A percentile compares a stretch with the other conserved stretches of the same genome.
Evolutionary conservation across 2,329 filamentous ascomycete genomes (phyloP).

Genomic region (Colletotrichum cordylinicola): DNA sequence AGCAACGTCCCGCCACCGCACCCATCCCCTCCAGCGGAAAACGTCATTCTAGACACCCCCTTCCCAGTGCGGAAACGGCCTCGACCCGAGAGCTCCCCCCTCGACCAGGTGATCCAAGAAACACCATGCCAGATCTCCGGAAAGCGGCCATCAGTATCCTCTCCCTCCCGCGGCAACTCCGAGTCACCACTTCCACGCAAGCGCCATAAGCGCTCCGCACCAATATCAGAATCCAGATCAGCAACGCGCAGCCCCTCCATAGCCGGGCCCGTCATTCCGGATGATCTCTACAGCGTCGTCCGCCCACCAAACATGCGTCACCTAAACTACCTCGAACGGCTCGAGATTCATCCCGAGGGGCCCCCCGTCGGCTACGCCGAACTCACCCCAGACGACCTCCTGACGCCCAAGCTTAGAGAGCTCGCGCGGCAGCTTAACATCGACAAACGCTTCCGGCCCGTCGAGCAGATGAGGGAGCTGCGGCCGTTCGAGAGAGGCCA

Average conservation of each 20-base stretch:
- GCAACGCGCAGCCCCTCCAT: conserved; percentile 40
- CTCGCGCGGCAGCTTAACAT: conserved; percentile 60
- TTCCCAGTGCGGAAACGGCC: conserved; percentile 6
- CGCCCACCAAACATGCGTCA: conserved; percentile 19
- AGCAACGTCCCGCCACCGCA: not conserved
- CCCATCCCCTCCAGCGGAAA: conserved; percentile 16
- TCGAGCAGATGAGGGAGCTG: conserved; percentile 43
- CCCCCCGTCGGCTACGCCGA: conserved; percentile 52
- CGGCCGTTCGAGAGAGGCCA: conserved; percentile 74
- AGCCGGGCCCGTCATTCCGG: conserved; percentile 22
- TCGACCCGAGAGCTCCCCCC: not conserved
- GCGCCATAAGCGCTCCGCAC: conserved; percentile 23
- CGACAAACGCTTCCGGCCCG: conserved; percentile 58
- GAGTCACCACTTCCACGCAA: conserved; percentile 36
- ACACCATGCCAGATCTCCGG: not conserved
- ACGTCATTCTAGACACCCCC: conserved; percentile 8
- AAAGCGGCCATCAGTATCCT: conserved; percentile 3
- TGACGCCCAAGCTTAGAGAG: conserved; percentile 61
- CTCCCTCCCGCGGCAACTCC: conserved; percentile 31
- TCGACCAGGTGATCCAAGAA: conserved; percentile 10
- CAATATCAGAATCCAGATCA: conserved; percentile 19
- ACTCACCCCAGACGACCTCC: conserved; percentile 53
- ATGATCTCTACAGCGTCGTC: conserved; percentile 25
- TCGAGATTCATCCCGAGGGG: conserved; percentile 60
- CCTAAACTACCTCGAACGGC: conserved; percentile 28